Evolutionary conservation across 1,284 basidiomycete species (phyloP).

Genomic region (Cutaneotrichosporon sp.): DNA sequence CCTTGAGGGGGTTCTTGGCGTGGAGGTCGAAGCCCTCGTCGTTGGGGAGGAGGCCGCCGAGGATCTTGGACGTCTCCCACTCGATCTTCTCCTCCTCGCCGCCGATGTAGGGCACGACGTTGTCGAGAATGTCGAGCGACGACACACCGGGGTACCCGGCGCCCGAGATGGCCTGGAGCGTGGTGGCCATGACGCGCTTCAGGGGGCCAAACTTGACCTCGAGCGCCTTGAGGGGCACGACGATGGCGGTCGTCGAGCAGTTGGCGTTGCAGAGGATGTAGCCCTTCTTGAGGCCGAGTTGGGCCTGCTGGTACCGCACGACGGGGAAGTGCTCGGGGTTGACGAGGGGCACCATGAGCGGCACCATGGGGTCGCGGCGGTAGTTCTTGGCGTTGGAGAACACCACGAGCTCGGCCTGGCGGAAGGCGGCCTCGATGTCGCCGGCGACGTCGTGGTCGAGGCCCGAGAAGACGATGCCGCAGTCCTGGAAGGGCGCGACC

Average conservation of each 20-base stretch:
- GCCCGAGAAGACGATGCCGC: conserved; percentile 90
- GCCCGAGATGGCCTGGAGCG: conserved; percentile 97
- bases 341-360: conserved; percentile 94
- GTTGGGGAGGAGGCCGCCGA: conserved; percentile 71
- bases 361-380: conserved; percentile 89
- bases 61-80: conserved; percentile 97
- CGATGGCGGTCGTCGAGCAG: conserved; percentile 93
- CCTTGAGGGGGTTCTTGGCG: conserved; percentile 69
- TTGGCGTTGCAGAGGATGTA: conserved; percentile 99
- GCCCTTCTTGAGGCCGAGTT: conserved; percentile 75
- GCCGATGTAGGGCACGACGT: conserved; percentile 91
- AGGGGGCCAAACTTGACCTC: conserved; percentile 92
- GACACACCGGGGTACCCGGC: conserved; percentile 95
- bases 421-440: conserved; percentile 87
- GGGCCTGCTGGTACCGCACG: conserved; percentile 74
- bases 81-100: conserved; percentile 95
- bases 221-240: conserved; percentile 89
- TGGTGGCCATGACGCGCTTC: conserved; percentile 86
- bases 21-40: conserved; percentile 80
- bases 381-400: conserved; percentile 99
- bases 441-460: conserved; percentile 93
- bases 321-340: conserved; percentile 87
- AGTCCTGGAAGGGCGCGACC: conserved; percentile 75
- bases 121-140: conserved; percentile 91
- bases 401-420: conserved; percentile 83